A percentile compares a stretch with the other conserved stretches of the same genome.
These are phyloP conservation scores for Elsinoe australis DNA, from an alignment of 2,329 filamentous ascomycete species.

Conservation along the genomic window DNA sequence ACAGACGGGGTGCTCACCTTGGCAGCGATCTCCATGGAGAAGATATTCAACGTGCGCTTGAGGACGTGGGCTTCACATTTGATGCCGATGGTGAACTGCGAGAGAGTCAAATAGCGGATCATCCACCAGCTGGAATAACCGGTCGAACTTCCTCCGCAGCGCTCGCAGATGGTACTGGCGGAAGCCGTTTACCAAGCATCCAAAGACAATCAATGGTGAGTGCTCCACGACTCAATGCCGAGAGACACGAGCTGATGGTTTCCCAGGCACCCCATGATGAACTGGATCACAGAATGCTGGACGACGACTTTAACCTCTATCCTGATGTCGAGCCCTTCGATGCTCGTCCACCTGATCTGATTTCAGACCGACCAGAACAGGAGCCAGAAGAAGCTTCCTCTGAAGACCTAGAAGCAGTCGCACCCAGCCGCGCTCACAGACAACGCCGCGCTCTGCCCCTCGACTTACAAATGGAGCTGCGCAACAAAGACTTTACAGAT, in stretches of 20 bases:
- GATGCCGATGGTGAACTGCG: conserved; percentile 55
- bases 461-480: conserved; percentile 47
- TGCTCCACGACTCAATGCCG: too few species aligned
- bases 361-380: neutral
- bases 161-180: neutral
- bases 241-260: neutral
- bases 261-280: neutral
- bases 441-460: conserved; percentile 36
- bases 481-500: conserved; percentile 48
- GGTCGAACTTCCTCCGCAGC: too few species aligned
- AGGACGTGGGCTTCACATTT: conserved; percentile 45
- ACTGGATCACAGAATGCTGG: neutral
- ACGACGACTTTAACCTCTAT: conserved; percentile 16
- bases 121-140: too few species aligned
- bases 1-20: neutral
- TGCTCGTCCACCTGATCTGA: conserved; percentile 3
- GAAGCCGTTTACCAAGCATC: neutral
- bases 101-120: too few species aligned
- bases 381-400: conserved; percentile 18
- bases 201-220: conserved; percentile 4
- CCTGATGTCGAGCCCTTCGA: conserved; percentile 14
- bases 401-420: conserved; percentile 25
- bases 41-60: conserved; percentile 23
- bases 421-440: conserved; percentile 36
- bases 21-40: conserved; percentile 12